Conservation (phyloP, 2,329 filamentous ascomycete genomes). For the Diaporthe aspalathi region DNA sequence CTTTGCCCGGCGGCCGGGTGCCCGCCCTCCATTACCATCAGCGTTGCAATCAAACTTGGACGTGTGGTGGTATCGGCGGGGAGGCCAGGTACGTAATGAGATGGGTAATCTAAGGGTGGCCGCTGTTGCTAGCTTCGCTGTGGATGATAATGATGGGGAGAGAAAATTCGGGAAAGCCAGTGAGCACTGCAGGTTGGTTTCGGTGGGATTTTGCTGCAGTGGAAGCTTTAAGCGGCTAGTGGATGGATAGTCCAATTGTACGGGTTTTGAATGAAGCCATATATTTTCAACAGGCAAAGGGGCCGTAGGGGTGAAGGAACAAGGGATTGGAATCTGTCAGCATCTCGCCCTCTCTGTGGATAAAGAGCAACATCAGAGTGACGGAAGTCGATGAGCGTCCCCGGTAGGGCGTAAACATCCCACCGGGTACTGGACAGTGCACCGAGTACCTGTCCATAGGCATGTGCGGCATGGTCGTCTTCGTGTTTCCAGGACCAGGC, state of each 20-base stretch:
- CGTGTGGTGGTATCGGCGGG: neutral
- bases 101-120: neutral
- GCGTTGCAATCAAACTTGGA: slow-evolving; percentile 12
- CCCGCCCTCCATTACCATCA: slow-evolving; percentile 1
- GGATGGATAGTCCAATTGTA: neutral
- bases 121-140: neutral
- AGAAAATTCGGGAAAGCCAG: neutral
- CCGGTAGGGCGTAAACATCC: too few relatives aligned
- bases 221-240: neutral
- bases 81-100: neutral
- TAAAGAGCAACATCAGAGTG: too few relatives aligned
- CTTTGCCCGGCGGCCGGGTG: slow-evolving; percentile 13
- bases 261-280: too few relatives aligned
- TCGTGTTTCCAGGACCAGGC: too few relatives aligned
- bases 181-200: neutral
- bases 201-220: neutral
- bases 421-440: too few relatives aligned
- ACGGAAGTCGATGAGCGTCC: too few relatives aligned
- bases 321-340: neutral
- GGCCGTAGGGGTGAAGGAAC: too few relatives aligned
- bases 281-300: too few relatives aligned
- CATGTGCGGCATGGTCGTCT: too few relatives aligned
- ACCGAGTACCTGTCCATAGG: too few relatives aligned
- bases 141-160: neutral
- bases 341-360: too few relatives aligned